Evolutionary conservation across 345 rosid species (phyloP).

Genomic region (Citrus unshiu): DNA sequence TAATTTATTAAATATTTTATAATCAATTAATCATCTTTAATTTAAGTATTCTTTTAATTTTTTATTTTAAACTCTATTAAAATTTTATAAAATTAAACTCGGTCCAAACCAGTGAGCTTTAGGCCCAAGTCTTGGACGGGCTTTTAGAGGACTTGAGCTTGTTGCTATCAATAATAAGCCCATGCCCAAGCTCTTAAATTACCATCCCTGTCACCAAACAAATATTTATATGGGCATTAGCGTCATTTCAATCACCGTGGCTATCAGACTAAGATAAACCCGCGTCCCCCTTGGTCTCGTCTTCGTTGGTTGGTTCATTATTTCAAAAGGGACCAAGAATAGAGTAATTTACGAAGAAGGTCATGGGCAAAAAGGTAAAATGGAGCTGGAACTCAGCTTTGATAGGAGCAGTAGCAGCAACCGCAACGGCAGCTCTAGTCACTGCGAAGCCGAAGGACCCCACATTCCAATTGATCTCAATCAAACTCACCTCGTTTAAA

Average conservation of each 20-base stretch:
- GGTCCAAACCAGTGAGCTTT: no score
- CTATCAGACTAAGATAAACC: no score
- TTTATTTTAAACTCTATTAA: no score
- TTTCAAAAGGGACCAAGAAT: background rate
- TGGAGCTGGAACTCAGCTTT: constrained; percentile 84
- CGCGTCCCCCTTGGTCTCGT: background rate
- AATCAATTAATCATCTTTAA: no score
- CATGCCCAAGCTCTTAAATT: no score
- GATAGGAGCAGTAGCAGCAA: constrained; percentile 65
- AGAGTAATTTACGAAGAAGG: background rate
- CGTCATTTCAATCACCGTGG: background rate
- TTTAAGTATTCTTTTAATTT: no score
- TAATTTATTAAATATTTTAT: no score
- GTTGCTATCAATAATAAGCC: no score
- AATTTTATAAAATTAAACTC: no score
- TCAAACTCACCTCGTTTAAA: constrained; percentile 72
- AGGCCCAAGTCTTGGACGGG: rapidly evolving
- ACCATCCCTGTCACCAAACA: no score
- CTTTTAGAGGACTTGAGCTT: rapidly evolving
- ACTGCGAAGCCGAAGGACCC: constrained; percentile 76
- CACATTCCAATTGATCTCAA: constrained; percentile 75
- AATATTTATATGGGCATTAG: background rate
- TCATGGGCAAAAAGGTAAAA: constrained; percentile 46
- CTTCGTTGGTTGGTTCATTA: background rate
- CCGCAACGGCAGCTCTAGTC: constrained; percentile 42